Percentiles rank a stretch among this genome's conserved stretches.
Evolutionary conservation across 2,329 filamentous ascomycete genomes (phyloP).

Genomic region (Stagonosporopsis vannaccii): DNA sequence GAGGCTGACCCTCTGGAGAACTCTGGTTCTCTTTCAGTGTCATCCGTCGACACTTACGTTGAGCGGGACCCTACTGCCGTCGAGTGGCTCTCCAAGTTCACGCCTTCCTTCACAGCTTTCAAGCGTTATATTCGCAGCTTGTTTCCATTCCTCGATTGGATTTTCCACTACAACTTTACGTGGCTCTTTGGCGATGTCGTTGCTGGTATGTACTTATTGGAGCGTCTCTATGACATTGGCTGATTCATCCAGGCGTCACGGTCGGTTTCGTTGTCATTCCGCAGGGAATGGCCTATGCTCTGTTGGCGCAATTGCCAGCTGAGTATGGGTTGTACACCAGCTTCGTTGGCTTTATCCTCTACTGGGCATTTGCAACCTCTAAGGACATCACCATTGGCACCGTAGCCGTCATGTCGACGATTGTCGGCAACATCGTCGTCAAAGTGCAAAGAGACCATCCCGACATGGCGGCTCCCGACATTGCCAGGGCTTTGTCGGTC

Average conservation of each 20-base stretch:
- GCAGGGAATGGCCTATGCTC: conserved; percentile 94
- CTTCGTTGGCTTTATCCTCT: conserved; percentile 92
- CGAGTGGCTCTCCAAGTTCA: conserved; percentile 73
- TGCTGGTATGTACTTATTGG: conserved; percentile 68
- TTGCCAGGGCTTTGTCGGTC: conserved; percentile 82
- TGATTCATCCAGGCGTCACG: conserved; percentile 63
- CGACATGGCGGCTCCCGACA: conserved; percentile 53
- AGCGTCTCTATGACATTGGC: no score
- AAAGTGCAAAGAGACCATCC: conserved; percentile 63
- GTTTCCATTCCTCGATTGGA: conserved; percentile 93
- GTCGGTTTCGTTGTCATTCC: conserved; percentile 85
- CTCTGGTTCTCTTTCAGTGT: conserved; percentile 77
- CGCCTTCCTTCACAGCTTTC: conserved; percentile 65
- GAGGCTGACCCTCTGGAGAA: conserved; percentile 64
- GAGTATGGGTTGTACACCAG: conserved; percentile 93
- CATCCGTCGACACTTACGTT: conserved; percentile 70
- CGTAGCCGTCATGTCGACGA: conserved; percentile 92
- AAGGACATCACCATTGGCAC: conserved; percentile 99
- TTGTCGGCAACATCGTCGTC: conserved; percentile 82
- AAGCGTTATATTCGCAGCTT: conserved; percentile 71
- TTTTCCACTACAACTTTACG: conserved; percentile 83
- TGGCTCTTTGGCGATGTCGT: conserved; percentile 91
- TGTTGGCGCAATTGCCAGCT: conserved; percentile 78
- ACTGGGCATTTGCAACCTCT: conserved; percentile 98
- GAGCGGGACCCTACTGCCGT: conserved; percentile 78